These are phyloP conservation scores for Cyclostephanos invisitatus DNA, from an alignment of 108 stramenopile genomes.

Conservation along the genomic window DNA sequence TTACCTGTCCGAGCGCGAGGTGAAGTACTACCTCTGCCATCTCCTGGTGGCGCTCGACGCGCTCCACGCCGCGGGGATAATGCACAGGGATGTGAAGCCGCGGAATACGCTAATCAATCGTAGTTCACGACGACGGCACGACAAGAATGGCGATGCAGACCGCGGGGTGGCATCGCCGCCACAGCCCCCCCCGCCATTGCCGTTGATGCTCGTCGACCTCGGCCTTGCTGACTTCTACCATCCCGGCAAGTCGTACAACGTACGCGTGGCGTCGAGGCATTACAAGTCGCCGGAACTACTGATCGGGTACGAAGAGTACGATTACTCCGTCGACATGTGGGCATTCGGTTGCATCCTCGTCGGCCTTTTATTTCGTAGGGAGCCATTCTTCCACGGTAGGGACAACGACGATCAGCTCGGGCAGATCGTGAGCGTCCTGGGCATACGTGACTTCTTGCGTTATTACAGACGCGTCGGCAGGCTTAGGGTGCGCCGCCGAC, in stretches of 20 bases:
- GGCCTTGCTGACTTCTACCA: slow-evolving; percentile 92
- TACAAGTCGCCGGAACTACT: slow-evolving; percentile 93
- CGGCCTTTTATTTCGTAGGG: slow-evolving; percentile 71
- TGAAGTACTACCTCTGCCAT: slow-evolving; percentile 87
- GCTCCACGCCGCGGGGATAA: slow-evolving; percentile 82
- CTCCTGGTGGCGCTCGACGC: slow-evolving; percentile 85
- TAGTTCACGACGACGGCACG: neutral
- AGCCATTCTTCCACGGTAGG: slow-evolving; percentile 84
- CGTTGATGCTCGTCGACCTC: slow-evolving; percentile 88
- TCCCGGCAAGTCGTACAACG: slow-evolving; percentile 84
- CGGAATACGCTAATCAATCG: slow-evolving; percentile 87
- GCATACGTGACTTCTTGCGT: slow-evolving; percentile 63
- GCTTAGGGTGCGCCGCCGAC: neutral
- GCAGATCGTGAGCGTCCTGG: slow-evolving; percentile 76
- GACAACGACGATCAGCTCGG: slow-evolving; percentile 87
- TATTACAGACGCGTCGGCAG: slow-evolving; percentile 42
- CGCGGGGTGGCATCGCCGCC: neutral
- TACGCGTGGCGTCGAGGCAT: slow-evolving; percentile 88
- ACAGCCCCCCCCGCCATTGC: slow-evolving; percentile 31
- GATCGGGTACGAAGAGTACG: slow-evolving; percentile 75
- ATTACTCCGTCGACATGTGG: slow-evolving; percentile 87
- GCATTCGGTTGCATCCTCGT: slow-evolving; percentile 86
- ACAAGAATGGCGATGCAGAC: neutral
- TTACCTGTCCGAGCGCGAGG: slow-evolving; percentile 77
- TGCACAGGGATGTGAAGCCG: slow-evolving; percentile 97